phyloP scores from a whole-genome alignment of 2,329 filamentous ascomycete species.

The Cercospora brassicicola region DNA sequence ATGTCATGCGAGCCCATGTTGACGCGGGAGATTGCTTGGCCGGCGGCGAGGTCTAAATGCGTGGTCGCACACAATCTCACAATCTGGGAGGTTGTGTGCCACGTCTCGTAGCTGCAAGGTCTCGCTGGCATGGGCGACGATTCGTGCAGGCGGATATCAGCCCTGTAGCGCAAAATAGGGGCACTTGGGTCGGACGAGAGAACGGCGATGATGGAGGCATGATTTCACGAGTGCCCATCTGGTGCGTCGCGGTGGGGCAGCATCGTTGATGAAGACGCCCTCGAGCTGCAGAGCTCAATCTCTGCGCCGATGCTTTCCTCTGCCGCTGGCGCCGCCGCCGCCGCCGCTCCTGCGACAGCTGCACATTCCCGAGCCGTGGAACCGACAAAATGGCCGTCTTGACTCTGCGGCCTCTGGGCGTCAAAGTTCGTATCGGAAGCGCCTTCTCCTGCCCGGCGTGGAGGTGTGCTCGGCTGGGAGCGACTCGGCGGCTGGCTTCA shows the following conservation, averaged over 20 bases:
- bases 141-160: conserved; percentile 9
- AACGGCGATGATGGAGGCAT: not conserved
- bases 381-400: no score
- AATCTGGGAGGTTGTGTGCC: not conserved
- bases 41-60: not conserved
- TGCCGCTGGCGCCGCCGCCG: no score
- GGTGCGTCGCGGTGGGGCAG: not conserved
- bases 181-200: not conserved
- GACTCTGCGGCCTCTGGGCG: no score
- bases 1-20: not conserved
- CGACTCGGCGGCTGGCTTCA: no score
- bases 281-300: no score
- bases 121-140: conserved; percentile 36
- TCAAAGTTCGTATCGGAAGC: no score
- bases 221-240: not conserved
- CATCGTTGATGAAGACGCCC: no score
- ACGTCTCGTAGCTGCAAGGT: conserved; percentile 37
- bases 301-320: no score
- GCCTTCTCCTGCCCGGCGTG: no score
- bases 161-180: not conserved
- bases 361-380: no score
- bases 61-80: not conserved
- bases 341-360: no score
- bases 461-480: no score
- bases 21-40: not conserved